A percentile compares a stretch with the other conserved stretches of the same genome.
Conservation (phyloP, 2,329 filamentous ascomycete genomes). For the Leptographium lundbergii region DNA sequence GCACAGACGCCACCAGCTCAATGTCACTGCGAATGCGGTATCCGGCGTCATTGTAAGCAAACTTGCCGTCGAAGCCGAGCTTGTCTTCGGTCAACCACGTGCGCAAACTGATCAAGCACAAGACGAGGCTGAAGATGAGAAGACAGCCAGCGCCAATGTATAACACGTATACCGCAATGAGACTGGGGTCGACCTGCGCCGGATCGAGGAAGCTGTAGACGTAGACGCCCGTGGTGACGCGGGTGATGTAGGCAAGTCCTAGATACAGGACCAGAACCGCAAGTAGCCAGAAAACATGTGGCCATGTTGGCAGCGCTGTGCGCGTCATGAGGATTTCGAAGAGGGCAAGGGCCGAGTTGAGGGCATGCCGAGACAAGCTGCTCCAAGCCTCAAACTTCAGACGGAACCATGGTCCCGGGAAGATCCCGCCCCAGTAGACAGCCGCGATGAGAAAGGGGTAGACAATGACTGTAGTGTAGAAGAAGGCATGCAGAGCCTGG, state of each 20-base stretch:
- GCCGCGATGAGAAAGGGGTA: conserved; percentile 58
- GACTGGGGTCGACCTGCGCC: conserved; percentile 26
- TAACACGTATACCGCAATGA: conserved; percentile 53
- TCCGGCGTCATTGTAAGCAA: not conserved
- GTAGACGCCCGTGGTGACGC: conserved; percentile 59
- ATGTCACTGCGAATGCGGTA: not conserved
- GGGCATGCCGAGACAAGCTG: conserved; percentile 60
- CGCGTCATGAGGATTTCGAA: conserved; percentile 61
- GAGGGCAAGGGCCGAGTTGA: conserved; percentile 64
- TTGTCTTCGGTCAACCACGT: conserved; percentile 33
- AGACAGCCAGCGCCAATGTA: conserved; percentile 40
- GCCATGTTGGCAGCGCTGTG: conserved; percentile 46
- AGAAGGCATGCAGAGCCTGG: conserved; percentile 51
- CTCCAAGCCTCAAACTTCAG: conserved; percentile 43
- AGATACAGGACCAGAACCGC: conserved; percentile 62
- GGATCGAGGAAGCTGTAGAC: conserved; percentile 69
- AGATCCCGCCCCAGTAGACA: conserved; percentile 58
- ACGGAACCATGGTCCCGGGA: conserved; percentile 35
- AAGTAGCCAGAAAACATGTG: conserved; percentile 56
- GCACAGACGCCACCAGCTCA: not conserved
- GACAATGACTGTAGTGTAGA: conserved; percentile 49
- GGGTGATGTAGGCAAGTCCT: conserved; percentile 59
- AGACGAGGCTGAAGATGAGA: conserved; percentile 39
- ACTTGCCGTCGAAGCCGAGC: not conserved
- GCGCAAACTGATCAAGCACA: conserved; percentile 37